Percentiles rank a stretch among this genome's conserved stretches.
Conservation (phyloP, 2,329 filamentous ascomycete genomes). For the Aureobasidium sp. region DNA sequence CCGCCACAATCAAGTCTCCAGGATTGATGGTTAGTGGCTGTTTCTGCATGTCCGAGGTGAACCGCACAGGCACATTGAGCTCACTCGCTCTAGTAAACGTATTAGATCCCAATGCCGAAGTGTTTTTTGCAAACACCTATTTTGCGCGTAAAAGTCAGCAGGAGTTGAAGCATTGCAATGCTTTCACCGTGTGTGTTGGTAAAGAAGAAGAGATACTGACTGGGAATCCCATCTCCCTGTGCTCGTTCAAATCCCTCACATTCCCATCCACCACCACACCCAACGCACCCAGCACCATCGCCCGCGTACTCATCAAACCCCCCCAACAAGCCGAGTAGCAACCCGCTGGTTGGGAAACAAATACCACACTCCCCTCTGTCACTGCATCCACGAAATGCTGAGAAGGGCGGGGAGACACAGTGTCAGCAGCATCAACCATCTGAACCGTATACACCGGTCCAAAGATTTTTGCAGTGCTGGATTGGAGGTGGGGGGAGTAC, state of each 20-base stretch:
- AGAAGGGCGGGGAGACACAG: slow-evolving; percentile 22
- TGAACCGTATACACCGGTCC: slow-evolving; percentile 10
- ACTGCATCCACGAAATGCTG: slow-evolving; percentile 31
- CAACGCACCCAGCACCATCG: slow-evolving; percentile 27
- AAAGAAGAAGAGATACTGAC: neutral
- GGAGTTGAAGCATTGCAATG: too few species aligned
- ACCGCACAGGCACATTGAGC: slow-evolving; percentile 28
- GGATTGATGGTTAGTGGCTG: slow-evolving; percentile 21
- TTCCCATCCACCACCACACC: slow-evolving; percentile 33
- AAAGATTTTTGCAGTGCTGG: neutral
- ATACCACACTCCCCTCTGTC: slow-evolving; percentile 27
- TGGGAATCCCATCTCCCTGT: slow-evolving; percentile 16
- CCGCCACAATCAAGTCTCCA: slow-evolving; percentile 29
- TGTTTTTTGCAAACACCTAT: slow-evolving; percentile 26
- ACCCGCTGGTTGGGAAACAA: slow-evolving; percentile 29
- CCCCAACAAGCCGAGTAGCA: slow-evolving; percentile 31
- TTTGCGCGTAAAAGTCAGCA: neutral
- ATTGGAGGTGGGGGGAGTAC: slow-evolving; percentile 17
- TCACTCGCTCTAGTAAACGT: slow-evolving; percentile 28
- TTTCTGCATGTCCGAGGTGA: slow-evolving; percentile 17
- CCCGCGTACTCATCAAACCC: slow-evolving; percentile 31
- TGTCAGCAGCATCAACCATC: slow-evolving; percentile 28
- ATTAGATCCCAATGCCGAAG: slow-evolving; percentile 22
- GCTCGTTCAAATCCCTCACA: slow-evolving; percentile 30
- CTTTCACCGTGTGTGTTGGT: too few species aligned